Conservation (phyloP, 371 early-diverging fungal species). For the Rhizopus sp. region DNA sequence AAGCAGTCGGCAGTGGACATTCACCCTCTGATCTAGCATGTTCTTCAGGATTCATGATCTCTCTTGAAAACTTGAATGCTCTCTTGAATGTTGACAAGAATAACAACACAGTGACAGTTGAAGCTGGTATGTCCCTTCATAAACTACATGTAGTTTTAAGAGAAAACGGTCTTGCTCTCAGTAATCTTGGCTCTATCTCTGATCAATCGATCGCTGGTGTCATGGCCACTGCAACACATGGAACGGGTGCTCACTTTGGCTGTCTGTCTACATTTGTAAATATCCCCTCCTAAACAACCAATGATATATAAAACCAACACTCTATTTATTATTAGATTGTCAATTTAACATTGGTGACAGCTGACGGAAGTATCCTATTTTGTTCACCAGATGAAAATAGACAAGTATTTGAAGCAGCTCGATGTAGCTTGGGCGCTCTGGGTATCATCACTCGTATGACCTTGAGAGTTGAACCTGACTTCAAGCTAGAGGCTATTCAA, state of each 20-base stretch:
- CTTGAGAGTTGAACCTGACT: constrained; percentile 72
- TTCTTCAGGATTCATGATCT: constrained; percentile 69
- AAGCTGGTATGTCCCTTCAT: constrained; percentile 74
- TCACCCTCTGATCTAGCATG: constrained; percentile 85
- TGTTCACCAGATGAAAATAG: constrained; percentile 50
- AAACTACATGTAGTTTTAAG: constrained; percentile 62
- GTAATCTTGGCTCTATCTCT: constrained; percentile 82
- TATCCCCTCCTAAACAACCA: not conserved
- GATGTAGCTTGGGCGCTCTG: constrained; percentile 75
- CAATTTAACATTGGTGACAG: constrained; percentile 65
- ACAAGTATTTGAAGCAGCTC: constrained; percentile 71
- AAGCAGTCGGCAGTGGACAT: constrained; percentile 78
- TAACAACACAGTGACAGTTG: constrained; percentile 58
- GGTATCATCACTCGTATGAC: constrained; percentile 78
- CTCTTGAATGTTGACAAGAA: constrained; percentile 56
- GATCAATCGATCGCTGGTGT: constrained; percentile 81
- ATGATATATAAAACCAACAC: not conserved
- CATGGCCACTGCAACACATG: constrained; percentile 82
- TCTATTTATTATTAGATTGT: constrained; percentile 35
- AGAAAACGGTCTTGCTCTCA: constrained; percentile 66
- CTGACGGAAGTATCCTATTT: constrained; percentile 48
- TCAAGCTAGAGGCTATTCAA: constrained; percentile 70
- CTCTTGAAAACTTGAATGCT: constrained; percentile 66
- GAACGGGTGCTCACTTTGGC: constrained; percentile 75
- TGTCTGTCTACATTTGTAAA: constrained; percentile 68